Percentiles rank a stretch among this genome's conserved stretches.
Conservation (phyloP, 495 filamentous ascomycete species). For the Podospora australis region DNA sequence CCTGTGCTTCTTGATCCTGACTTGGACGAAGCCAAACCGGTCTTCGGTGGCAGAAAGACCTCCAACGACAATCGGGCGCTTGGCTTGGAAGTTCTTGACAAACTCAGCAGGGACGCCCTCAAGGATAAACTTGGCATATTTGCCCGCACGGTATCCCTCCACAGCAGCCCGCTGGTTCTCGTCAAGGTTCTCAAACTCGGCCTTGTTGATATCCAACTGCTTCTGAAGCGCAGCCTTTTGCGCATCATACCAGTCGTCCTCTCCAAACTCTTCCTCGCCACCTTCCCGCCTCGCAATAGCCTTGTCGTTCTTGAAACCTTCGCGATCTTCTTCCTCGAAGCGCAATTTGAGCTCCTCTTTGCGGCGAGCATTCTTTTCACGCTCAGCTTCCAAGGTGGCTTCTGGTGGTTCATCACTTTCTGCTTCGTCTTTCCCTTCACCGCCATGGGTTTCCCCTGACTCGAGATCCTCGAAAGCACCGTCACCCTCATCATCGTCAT, state of each 20-base stretch:
- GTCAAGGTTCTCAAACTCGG: constrained; percentile 82
- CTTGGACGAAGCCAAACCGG: constrained; percentile 88
- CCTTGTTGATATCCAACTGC: constrained; percentile 88
- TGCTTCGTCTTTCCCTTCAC: constrained; percentile 11
- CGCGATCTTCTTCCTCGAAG: constrained; percentile 94
- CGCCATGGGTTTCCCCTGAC: constrained; percentile 55
- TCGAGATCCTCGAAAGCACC: constrained; percentile 89
- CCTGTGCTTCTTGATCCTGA: constrained; percentile 91
- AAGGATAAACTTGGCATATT: constrained; percentile 84
- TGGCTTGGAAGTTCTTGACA: constrained; percentile 76
- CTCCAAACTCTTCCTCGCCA: constrained; percentile 72
- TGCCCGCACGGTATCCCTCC: constrained; percentile 88
- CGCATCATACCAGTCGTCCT: constrained; percentile 97
- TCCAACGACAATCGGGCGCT: constrained; percentile 80
- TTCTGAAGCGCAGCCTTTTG: constrained; percentile 94
- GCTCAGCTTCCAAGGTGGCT: constrained; percentile 54
- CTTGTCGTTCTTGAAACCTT: constrained; percentile 85
- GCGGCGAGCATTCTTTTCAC: constrained; percentile 79
- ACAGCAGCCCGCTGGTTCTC: constrained; percentile 69
- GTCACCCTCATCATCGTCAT: constrained; percentile 63
- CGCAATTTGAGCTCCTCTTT: constrained; percentile 92
- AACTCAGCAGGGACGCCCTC: constrained; percentile 89
- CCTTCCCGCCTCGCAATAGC: constrained; percentile 58
- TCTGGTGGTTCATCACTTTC: constrained; percentile 25
- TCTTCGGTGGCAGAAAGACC: constrained; percentile 89